phyloP scores from a whole-genome alignment of 2,329 filamentous ascomycete species.

The Xylariaceae sp. region DNA sequence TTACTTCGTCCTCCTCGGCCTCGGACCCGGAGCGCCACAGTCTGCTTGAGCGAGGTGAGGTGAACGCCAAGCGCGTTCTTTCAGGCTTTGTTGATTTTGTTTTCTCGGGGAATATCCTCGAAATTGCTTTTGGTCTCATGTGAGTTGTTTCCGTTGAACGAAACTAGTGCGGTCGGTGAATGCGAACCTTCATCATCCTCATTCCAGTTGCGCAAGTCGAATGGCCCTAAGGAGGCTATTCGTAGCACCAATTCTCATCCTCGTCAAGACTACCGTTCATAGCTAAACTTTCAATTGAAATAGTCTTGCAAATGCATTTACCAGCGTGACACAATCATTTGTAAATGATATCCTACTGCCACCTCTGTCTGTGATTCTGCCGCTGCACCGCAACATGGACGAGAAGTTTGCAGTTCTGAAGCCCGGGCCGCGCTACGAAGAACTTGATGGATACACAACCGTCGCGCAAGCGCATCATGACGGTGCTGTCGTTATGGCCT shows the following conservation, averaged over 20 bases:
- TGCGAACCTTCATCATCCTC: background rate
- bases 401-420: constrained; percentile 68
- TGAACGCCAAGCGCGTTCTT: constrained; percentile 51
- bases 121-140: constrained; percentile 75
- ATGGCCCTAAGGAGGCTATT: background rate
- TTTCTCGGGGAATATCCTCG: constrained; percentile 70
- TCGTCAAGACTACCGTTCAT: background rate
- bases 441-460: constrained; percentile 64
- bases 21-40: constrained; percentile 37
- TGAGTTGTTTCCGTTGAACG: constrained; percentile 35
- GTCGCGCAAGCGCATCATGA: constrained; percentile 66
- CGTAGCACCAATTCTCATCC: background rate
- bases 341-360: constrained; percentile 70
- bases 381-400: constrained; percentile 68
- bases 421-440: constrained; percentile 52
- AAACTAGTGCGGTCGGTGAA: background rate
- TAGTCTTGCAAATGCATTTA: constrained; percentile 69
- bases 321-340: constrained; percentile 68
- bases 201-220: background rate
- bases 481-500: constrained; percentile 70
- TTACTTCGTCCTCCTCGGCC: background rate
- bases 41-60: constrained; percentile 47
- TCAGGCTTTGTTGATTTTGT: constrained; percentile 70
- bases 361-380: constrained; percentile 65
- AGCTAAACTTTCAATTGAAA: background rate